These are phyloP conservation scores for Epichloe festucae DNA, from an alignment of 2,329 filamentous ascomycete species.

Conservation along the genomic window DNA sequence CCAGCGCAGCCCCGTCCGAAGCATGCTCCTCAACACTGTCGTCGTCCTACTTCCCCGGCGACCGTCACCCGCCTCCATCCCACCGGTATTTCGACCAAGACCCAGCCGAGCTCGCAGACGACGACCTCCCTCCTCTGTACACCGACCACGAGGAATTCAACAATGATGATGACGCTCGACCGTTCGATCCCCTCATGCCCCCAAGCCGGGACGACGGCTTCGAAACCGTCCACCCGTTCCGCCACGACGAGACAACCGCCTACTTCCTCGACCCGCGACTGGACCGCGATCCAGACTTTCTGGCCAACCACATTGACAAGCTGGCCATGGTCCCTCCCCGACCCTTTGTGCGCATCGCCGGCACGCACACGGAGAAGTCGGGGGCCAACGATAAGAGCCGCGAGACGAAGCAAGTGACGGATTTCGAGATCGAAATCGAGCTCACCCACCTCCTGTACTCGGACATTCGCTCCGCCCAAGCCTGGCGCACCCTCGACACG, in stretches of 20 bases:
- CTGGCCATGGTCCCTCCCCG: slow-evolving; percentile 37
- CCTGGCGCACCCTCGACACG: slow-evolving; percentile 34
- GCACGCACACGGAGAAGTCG: slow-evolving; percentile 28
- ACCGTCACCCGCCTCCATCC: slow-evolving; percentile 8
- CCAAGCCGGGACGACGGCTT: slow-evolving; percentile 7
- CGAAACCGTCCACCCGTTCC: slow-evolving; percentile 14
- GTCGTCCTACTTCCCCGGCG: slow-evolving; percentile 1
- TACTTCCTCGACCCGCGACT: slow-evolving; percentile 33
- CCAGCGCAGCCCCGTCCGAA: slow-evolving; percentile 8
- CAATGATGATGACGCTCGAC: slow-evolving; percentile 3
- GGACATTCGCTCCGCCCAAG: slow-evolving; percentile 24
- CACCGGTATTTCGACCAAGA: slow-evolving; percentile 24
- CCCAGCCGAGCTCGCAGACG: slow-evolving; percentile 19
- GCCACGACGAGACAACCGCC: slow-evolving; percentile 18
- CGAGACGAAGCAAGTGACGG: slow-evolving; percentile 37
- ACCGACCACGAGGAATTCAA: slow-evolving; percentile 20
- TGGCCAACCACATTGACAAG: slow-evolving; percentile 30
- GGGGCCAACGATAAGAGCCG: slow-evolving; percentile 20
- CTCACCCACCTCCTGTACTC: slow-evolving; percentile 44
- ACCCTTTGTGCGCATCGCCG: slow-evolving; percentile 38
- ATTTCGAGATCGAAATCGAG: slow-evolving; percentile 48
- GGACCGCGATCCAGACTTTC: slow-evolving; percentile 28
- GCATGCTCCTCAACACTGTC: slow-evolving; percentile 8
- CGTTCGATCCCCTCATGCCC: slow-evolving; percentile 15
- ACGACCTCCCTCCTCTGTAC: slow-evolving; percentile 35